Percentiles rank a stretch among this genome's conserved stretches.
Evolutionary conservation across 176 grass and related monocot species (phyloP).

Genomic region (barley (Hordeum vulgare)): DNA sequence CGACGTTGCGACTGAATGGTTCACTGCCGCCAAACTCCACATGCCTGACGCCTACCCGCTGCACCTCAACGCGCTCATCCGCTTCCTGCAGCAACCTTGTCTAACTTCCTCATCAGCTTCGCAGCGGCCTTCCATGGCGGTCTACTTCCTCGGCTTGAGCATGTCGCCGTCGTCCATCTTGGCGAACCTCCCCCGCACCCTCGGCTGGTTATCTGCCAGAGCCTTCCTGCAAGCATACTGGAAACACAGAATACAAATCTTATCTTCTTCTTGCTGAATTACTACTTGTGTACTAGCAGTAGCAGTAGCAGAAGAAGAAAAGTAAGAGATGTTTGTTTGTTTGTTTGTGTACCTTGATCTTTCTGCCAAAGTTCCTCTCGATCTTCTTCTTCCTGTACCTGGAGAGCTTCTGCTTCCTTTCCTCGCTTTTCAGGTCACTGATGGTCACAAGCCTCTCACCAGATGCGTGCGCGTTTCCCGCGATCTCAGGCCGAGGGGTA

Average conservation of each 20-base stretch:
- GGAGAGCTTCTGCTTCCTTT: constrained; percentile 88
- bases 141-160: constrained; percentile 47
- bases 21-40: too few species aligned
- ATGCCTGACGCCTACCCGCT: too few species aligned
- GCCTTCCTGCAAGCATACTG: constrained; percentile 98
- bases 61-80: too few species aligned
- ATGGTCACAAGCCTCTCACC: constrained; percentile 75
- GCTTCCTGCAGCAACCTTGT: neutral
- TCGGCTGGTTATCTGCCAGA: constrained; percentile 95
- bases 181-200: constrained; percentile 91
- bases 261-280: neutral
- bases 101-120: neutral
- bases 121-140: neutral
- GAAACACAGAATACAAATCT: neutral
- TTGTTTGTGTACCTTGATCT: constrained; percentile 76
- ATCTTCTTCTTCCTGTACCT: constrained; percentile 97
- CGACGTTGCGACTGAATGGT: too few species aligned
- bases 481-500: constrained; percentile 36
- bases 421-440: constrained; percentile 70
- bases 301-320: neutral
- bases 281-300: neutral
- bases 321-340: neutral
- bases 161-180: constrained; percentile 69
- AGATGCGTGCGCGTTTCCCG: neutral
- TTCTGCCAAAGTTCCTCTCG: constrained; percentile 88